Percentiles rank a stretch among this genome's conserved stretches.
Evolutionary conservation across 2,329 filamentous ascomycete species (phyloP).

Genomic region (Trichoderma sp.): DNA sequence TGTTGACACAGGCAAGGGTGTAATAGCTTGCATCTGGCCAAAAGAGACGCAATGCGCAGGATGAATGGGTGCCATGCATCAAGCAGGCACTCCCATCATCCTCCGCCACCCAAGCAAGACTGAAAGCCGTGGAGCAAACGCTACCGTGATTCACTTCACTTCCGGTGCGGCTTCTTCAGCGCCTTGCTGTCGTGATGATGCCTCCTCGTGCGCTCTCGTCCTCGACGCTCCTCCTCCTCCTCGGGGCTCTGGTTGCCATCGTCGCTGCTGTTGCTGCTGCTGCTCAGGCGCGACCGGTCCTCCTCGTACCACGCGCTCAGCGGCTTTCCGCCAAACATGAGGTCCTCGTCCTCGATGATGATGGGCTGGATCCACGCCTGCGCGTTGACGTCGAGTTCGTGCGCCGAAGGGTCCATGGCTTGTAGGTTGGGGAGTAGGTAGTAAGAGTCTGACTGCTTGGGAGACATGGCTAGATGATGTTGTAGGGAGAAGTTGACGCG

Average conservation of each 20-base stretch:
- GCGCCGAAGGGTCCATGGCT: constrained; percentile 33
- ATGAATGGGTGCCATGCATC: background rate
- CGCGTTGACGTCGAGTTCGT: constrained; percentile 34
- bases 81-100: background rate
- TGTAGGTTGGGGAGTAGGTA: constrained; percentile 32
- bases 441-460: constrained; percentile 18
- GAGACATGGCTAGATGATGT: constrained; percentile 1
- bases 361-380: constrained; percentile 52
- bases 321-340: constrained; percentile 59
- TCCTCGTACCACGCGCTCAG: constrained; percentile 60
- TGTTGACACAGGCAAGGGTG: background rate
- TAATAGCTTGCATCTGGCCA: background rate
- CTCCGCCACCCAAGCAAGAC: background rate
- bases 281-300: constrained; percentile 36
- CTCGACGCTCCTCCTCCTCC: constrained; percentile 36
- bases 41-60: background rate
- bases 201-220: constrained; percentile 38
- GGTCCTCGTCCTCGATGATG: constrained; percentile 59
- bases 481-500: background rate
- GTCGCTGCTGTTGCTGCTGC: constrained; percentile 36
- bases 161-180: constrained; percentile 32
- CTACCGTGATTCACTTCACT: constrained; percentile 23
- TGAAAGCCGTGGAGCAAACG: background rate
- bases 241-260: constrained; percentile 32
- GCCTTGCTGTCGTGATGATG: constrained; percentile 26